phyloP scores from a whole-genome alignment of 2,329 filamentous ascomycete genomes.

The Arthrobotrys entomopaga region DNA sequence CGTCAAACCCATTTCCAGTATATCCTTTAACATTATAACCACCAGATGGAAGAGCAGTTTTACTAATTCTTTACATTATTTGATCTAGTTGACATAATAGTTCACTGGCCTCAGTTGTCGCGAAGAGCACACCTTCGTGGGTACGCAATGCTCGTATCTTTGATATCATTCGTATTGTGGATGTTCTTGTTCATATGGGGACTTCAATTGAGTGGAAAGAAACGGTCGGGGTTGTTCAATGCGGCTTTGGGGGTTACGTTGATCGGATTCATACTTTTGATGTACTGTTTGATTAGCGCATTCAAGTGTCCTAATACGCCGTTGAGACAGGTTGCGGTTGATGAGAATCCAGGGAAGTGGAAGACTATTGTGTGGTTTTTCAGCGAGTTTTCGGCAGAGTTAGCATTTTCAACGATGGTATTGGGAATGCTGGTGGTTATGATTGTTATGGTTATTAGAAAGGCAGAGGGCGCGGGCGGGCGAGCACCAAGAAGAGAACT shows the following conservation, averaged over 20 bases:
- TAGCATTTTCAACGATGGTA: constrained; percentile 9
- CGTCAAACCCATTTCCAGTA: background rate
- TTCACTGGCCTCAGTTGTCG: constrained; percentile 22
- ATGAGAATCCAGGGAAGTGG: background rate
- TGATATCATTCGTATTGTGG: constrained; percentile 33
- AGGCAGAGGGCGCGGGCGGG: background rate
- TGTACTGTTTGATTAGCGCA: constrained; percentile 35
- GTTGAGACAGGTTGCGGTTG: constrained; percentile 10
- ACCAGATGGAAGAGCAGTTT: background rate
- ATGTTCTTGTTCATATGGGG: constrained; percentile 39
- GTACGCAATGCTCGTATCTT: constrained; percentile 38
- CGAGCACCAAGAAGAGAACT: background rate
- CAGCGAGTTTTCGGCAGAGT: constrained; percentile 32
- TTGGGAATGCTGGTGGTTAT: constrained; percentile 31
- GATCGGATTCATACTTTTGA: constrained; percentile 26
- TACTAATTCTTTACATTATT: background rate
- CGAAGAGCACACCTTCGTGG: constrained; percentile 28
- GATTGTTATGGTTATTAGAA: constrained; percentile 23
- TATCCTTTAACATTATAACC: background rate
- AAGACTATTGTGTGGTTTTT: constrained; percentile 32
- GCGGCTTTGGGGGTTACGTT: constrained; percentile 28
- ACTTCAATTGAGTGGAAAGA: constrained; percentile 19
- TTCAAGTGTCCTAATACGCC: constrained; percentile 19
- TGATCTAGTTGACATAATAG: constrained; percentile 36
- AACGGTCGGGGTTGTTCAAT: constrained; percentile 14